A percentile compares a stretch with the other conserved stretches of the same genome.
phyloP scores from a whole-genome alignment of 1,284 basidiomycete species.

The Polyporus tsugae region DNA sequence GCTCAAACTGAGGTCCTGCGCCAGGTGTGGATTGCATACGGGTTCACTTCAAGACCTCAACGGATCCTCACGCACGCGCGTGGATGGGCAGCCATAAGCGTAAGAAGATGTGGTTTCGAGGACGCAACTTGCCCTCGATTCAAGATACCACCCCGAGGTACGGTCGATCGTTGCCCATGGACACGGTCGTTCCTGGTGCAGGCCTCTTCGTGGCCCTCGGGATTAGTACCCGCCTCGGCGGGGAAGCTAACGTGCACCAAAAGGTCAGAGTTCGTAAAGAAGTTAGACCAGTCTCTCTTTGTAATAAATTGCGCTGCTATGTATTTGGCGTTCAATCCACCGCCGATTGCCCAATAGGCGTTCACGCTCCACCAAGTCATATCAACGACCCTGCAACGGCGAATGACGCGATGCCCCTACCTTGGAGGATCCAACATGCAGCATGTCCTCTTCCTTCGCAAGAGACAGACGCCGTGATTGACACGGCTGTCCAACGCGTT shows the following conservation, averaged over 20 bases:
- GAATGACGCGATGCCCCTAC: too few species aligned
- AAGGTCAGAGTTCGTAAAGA: neutral
- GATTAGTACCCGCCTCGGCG: conserved; percentile 22
- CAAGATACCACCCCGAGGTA: conserved; percentile 24
- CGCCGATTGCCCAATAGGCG: neutral
- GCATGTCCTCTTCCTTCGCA: too few species aligned
- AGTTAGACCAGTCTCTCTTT: neutral
- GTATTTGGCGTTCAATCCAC: neutral
- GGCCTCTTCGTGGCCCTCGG: conserved; percentile 26
- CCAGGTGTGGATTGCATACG: neutral
- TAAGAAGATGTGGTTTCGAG: conserved; percentile 13
- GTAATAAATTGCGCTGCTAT: neutral
- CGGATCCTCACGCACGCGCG: conserved; percentile 1
- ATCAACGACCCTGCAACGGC: too few species aligned
- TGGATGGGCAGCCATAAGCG: neutral
- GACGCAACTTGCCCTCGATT: conserved; percentile 17
- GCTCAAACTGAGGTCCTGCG: too few species aligned
- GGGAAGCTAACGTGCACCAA: conserved; percentile 26
- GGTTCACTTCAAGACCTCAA: neutral
- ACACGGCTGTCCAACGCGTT: too few species aligned
- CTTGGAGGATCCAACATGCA: too few species aligned
- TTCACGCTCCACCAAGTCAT: neutral
- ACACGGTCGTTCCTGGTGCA: conserved; percentile 20
- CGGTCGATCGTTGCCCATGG: conserved; percentile 10
- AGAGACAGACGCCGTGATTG: too few species aligned